phyloP scores from a whole-genome alignment of 345 rosid genomes.

The Mercurialis annua region DNA sequence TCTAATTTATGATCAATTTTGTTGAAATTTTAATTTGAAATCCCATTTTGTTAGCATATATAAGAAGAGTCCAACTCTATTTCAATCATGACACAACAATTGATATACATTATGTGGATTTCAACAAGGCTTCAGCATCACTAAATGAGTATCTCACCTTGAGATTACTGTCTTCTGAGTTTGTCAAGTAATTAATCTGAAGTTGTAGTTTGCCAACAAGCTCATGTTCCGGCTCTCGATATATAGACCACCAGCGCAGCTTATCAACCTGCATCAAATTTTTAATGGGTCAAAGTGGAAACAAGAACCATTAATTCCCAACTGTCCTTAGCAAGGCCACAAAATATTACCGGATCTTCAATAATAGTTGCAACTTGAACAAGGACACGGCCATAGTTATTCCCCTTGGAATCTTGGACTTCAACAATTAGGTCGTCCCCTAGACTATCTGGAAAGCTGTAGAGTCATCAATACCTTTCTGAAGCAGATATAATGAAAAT shows the following conservation, averaged over 20 bases:
- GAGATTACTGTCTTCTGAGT: constrained; percentile 69
- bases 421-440: constrained; percentile 95
- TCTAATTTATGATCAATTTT: background rate
- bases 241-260: constrained; percentile 93
- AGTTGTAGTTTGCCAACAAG: constrained; percentile 85
- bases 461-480: constrained; percentile 9
- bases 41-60: background rate
- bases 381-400: constrained; percentile 81
- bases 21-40: background rate
- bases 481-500: background rate
- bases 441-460: constrained; percentile 92
- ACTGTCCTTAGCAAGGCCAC: background rate
- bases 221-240: constrained; percentile 90
- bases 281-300: constrained; percentile 2
- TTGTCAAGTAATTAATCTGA: constrained; percentile 71
- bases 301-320: background rate
- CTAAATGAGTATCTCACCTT: constrained; percentile 43
- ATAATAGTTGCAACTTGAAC: constrained; percentile 78
- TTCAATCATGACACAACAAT: background rate
- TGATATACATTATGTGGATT: background rate
- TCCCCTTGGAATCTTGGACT: constrained; percentile 82
- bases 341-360: constrained; percentile 57
- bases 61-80: background rate
- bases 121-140: background rate
- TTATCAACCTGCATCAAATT: constrained; percentile 65